Evolutionary conservation across 2,329 filamentous ascomycete species (phyloP).

Genomic region (Fusarium graminum): DNA sequence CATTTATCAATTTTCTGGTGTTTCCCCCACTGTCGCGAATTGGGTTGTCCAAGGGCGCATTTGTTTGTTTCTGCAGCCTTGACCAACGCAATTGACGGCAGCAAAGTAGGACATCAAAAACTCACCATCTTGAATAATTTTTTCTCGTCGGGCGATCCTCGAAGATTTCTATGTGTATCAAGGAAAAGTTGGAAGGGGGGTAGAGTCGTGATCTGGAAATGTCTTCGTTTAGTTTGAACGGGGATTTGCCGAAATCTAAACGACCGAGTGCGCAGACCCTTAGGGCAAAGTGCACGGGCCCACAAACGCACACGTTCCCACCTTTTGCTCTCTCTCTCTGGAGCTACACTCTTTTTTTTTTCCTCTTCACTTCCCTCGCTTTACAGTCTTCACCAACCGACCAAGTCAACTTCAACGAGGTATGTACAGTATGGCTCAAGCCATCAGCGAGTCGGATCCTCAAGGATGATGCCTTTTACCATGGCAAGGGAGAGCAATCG

Average conservation of each 20-base stretch:
- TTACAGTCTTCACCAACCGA: slow-evolving; percentile 47
- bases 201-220: slow-evolving; percentile 51
- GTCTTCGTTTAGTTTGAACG: slow-evolving; percentile 52
- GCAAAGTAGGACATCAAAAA: slow-evolving; percentile 38
- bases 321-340: not conserved
- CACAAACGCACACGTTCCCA: slow-evolving; percentile 55
- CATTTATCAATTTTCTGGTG: slow-evolving; percentile 6
- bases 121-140: slow-evolving; percentile 71
- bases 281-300: slow-evolving; percentile 61
- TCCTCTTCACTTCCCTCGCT: slow-evolving; percentile 26
- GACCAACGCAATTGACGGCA: slow-evolving; percentile 38
- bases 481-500: slow-evolving; percentile 75
- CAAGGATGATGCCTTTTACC: slow-evolving; percentile 60
- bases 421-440: slow-evolving; percentile 59
- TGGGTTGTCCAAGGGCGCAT: slow-evolving; percentile 13
- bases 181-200: slow-evolving; percentile 47
- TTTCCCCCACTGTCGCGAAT: slow-evolving; percentile 29
- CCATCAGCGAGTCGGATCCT: slow-evolving; percentile 52
- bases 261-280: slow-evolving; percentile 53
- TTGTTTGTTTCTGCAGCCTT: not conserved
- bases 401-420: slow-evolving; percentile 56
- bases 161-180: slow-evolving; percentile 66
- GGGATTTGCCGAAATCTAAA: slow-evolving; percentile 56
- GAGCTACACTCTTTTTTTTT: slow-evolving; percentile 27
- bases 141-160: slow-evolving; percentile 75